Percentiles rank a stretch among this genome's conserved stretches.
phyloP scores from a whole-genome alignment of 768 basidiomycete genomes.

The Hemileccinum impolitum region DNA sequence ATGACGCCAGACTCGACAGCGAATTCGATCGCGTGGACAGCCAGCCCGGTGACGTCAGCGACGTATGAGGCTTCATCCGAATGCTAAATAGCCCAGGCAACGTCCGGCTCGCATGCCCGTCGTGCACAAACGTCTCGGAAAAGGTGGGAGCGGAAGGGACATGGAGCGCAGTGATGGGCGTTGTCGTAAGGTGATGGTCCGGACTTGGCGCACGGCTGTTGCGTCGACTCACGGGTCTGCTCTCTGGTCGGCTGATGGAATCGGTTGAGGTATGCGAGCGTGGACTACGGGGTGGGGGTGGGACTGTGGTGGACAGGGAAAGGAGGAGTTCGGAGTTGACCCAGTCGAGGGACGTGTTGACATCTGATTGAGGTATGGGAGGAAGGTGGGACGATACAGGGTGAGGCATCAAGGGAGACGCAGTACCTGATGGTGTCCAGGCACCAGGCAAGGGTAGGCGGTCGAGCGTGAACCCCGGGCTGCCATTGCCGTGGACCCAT shows the following conservation, averaged over 20 bases:
- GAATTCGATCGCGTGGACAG: slow-evolving; percentile 38
- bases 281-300: slow-evolving; percentile 18
- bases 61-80: slow-evolving; percentile 60
- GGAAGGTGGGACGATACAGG: slow-evolving; percentile 29
- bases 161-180: not conserved
- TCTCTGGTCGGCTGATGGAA: slow-evolving; percentile 25
- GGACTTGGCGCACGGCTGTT: slow-evolving; percentile 57
- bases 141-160: slow-evolving; percentile 16
- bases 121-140: slow-evolving; percentile 53
- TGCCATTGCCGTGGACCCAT: slow-evolving; percentile 46
- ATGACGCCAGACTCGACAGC: slow-evolving; percentile 28
- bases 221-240: slow-evolving; percentile 32
- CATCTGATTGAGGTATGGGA: slow-evolving; percentile 42
- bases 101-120: slow-evolving; percentile 47
- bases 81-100: slow-evolving; percentile 51
- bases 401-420: slow-evolving; percentile 40
- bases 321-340: slow-evolving; percentile 82
- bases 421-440: slow-evolving; percentile 27
- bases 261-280: slow-evolving; percentile 23
- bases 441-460: slow-evolving; percentile 16
- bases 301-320: slow-evolving; percentile 46
- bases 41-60: slow-evolving; percentile 41
- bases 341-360: slow-evolving; percentile 61
- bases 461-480: slow-evolving; percentile 31
- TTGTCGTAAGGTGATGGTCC: slow-evolving; percentile 36